These are phyloP conservation scores for Extremus antarcticus DNA, from an alignment of 495 filamentous ascomycete genomes.

Conservation along the genomic window DNA sequence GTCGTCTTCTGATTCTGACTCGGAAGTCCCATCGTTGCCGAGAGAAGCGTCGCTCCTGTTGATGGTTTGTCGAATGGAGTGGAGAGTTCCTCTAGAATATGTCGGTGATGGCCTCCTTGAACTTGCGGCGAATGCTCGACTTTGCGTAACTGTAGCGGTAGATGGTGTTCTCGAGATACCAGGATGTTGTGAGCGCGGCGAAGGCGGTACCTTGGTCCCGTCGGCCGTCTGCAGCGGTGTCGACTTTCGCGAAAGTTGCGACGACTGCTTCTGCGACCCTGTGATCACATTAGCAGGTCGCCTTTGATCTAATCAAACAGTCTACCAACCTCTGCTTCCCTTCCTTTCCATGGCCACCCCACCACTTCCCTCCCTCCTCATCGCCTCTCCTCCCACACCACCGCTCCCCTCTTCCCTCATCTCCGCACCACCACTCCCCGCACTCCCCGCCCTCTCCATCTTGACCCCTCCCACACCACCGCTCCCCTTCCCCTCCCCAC, in stretches of 20 bases:
- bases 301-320: conserved; percentile 25
- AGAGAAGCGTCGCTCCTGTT: conserved; percentile 22
- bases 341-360: conserved; percentile 49
- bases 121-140: conserved; percentile 13
- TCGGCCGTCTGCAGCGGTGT: background rate
- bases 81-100: background rate
- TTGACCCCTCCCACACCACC: background rate
- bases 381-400: background rate
- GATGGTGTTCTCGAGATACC: conserved; percentile 36
- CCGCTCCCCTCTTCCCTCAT: no score
- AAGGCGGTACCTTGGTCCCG: background rate
- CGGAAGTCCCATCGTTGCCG: conserved; percentile 29
- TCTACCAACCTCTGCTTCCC: conserved; percentile 38
- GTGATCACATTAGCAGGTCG: background rate
- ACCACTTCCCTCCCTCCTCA: conserved; percentile 9
- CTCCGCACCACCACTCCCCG: no score
- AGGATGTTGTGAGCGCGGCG: background rate
- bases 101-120: background rate
- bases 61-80: background rate
- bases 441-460: background rate
- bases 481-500: no score
- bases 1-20: conserved; percentile 29
- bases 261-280: conserved; percentile 7
- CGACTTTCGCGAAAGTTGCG: background rate
- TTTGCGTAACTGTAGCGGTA: conserved; percentile 37